phyloP scores from a whole-genome alignment of 495 filamentous ascomycete species.

The Astrothelium subdiscretum region DNA sequence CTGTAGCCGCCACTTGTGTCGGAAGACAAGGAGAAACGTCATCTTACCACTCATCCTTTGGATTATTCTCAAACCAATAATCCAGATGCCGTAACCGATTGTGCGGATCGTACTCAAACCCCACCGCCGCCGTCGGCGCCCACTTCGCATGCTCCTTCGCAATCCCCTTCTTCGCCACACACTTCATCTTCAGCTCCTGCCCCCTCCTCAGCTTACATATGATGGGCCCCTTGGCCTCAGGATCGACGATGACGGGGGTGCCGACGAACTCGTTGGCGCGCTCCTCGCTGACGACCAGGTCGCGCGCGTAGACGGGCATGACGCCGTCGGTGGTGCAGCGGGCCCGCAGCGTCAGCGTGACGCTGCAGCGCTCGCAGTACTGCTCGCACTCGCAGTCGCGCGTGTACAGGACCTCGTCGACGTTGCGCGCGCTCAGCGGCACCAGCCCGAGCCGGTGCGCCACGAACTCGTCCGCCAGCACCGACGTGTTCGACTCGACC shows the following conservation, averaged over 20 bases:
- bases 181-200: constrained; percentile 79
- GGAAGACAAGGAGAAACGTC: not conserved
- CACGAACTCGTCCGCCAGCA: constrained; percentile 91
- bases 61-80: constrained; percentile 86
- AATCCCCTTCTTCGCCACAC: constrained; percentile 95
- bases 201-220: constrained; percentile 81
- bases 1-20: too few relatives aligned
- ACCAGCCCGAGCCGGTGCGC: constrained; percentile 86
- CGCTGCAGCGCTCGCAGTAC: constrained; percentile 80
- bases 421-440: constrained; percentile 71
- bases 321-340: constrained; percentile 69
- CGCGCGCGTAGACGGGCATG: constrained; percentile 83
- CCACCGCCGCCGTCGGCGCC: constrained; percentile 81
- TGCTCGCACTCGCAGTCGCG: constrained; percentile 93
- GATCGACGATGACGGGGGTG: constrained; percentile 73
- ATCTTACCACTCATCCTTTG: constrained; percentile 76
- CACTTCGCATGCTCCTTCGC: constrained; percentile 98
- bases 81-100: constrained; percentile 84
- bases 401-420: constrained; percentile 78
- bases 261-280: constrained; percentile 58
- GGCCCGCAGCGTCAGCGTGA: constrained; percentile 69
- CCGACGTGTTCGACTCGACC: constrained; percentile 83
- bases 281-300: constrained; percentile 55
- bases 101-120: constrained; percentile 95
- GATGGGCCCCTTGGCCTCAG: constrained; percentile 64